Percentiles rank a stretch among this genome's conserved stretches.
phyloP scores from a whole-genome alignment of 228 moss, liverwort and hornwort species.

The Sphagnum magellanicum region DNA sequence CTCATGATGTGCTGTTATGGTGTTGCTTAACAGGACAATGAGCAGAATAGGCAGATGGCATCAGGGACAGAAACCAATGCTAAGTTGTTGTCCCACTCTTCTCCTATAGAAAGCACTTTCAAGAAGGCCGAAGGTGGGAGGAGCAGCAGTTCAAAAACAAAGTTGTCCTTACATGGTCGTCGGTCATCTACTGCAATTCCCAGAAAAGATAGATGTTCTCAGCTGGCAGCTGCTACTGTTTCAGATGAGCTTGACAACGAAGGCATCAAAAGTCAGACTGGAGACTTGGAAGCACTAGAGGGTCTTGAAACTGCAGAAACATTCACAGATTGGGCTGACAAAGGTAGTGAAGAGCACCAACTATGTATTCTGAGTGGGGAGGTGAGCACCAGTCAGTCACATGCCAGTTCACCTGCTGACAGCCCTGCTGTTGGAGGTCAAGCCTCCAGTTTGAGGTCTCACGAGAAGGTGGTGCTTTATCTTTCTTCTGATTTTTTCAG shows the following conservation, averaged over 20 bases:
- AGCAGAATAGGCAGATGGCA: constrained; percentile 30
- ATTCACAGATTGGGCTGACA: constrained; percentile 16
- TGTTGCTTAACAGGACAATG: constrained; percentile 25
- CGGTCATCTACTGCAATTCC: not conserved
- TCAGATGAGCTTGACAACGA: constrained; percentile 8
- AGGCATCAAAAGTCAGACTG: constrained; percentile 24
- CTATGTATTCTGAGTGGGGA: constrained; percentile 52
- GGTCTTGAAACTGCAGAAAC: constrained; percentile 29
- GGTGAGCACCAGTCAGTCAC: constrained; percentile 54
- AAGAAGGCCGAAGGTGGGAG: constrained; percentile 19
- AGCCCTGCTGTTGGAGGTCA: constrained; percentile 29
- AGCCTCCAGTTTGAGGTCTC: constrained; percentile 26
- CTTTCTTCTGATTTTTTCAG: constrained; percentile 9
- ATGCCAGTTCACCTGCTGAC: constrained; percentile 33
- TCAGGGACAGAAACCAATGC: constrained; percentile 27
- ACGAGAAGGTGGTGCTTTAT: constrained; percentile 38
- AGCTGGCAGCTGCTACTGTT: constrained; percentile 5
- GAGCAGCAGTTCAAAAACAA: constrained; percentile 13
- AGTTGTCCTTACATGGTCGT: constrained; percentile 14
- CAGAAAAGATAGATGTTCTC: constrained; percentile 10
- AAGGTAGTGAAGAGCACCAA: constrained; percentile 47
- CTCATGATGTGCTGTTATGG: constrained; percentile 37
- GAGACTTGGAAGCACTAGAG: constrained; percentile 14
- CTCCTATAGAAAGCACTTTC: constrained; percentile 19
- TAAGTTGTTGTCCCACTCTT: constrained; percentile 21